Evolutionary conservation across 2,329 filamentous ascomycete species (phyloP).

Genomic region (Xylariales sp.): DNA sequence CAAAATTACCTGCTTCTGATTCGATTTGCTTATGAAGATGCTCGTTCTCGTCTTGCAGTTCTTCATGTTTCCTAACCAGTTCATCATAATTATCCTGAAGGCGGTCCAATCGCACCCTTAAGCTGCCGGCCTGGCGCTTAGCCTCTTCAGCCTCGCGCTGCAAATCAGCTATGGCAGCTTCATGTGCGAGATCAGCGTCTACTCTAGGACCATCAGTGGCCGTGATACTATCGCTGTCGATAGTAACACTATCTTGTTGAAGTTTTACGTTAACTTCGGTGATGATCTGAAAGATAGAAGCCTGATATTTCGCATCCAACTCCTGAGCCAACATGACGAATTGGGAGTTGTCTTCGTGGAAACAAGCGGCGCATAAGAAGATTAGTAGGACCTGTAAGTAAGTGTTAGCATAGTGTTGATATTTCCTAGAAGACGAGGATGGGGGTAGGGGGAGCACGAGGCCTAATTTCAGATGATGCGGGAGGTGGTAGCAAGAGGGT

Average conservation of each 20-base stretch:
- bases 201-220: constrained; percentile 48
- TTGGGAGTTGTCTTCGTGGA: constrained; percentile 43
- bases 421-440: background rate
- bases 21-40: constrained; percentile 66
- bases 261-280: constrained; percentile 46
- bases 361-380: constrained; percentile 44
- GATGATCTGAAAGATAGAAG: constrained; percentile 54
- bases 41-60: constrained; percentile 72
- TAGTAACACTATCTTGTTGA: constrained; percentile 52
- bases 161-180: constrained; percentile 65
- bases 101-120: constrained; percentile 69
- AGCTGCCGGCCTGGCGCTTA: constrained; percentile 68
- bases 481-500: constrained; percentile 8
- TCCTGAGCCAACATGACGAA: constrained; percentile 40
- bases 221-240: constrained; percentile 44
- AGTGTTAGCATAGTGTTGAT: constrained; percentile 31
- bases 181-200: constrained; percentile 67
- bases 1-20: constrained; percentile 62
- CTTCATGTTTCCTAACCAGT: constrained; percentile 62
- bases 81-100: constrained; percentile 72
- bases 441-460: background rate
- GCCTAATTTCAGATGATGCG: background rate
- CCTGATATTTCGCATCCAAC: constrained; percentile 41
- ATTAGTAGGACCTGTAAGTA: constrained; percentile 42
- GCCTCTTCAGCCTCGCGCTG: constrained; percentile 63